A percentile compares a stretch with the other conserved stretches of the same genome.
These are phyloP conservation scores for Raphanus sativus DNA, from an alignment of 345 rosid genomes.

Conservation along the genomic window DNA sequence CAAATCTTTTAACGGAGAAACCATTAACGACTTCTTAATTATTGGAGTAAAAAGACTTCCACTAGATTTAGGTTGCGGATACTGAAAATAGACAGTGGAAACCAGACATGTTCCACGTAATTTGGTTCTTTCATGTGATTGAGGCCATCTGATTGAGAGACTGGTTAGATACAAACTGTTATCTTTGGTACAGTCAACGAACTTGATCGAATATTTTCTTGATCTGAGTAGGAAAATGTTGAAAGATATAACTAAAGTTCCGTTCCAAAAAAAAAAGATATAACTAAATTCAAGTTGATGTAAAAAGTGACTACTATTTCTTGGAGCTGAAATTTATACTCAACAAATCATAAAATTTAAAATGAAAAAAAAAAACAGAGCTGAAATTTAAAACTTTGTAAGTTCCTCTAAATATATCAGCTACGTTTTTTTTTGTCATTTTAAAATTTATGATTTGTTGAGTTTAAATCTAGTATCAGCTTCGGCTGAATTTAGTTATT, in stretches of 20 bases:
- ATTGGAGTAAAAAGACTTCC: not conserved
- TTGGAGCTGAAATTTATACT: too few species aligned
- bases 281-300: too few species aligned
- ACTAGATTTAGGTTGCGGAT: not conserved
- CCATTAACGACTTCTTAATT: not conserved
- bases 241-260: constrained; percentile 48
- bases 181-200: constrained; percentile 88
- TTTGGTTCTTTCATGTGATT: not conserved
- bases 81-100: not conserved
- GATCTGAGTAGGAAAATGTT: constrained; percentile 73
- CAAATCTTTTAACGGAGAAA: not conserved
- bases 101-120: not conserved
- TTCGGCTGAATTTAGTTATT: not conserved
- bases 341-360: too few species aligned
- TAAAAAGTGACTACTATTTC: too few species aligned
- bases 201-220: constrained; percentile 78
- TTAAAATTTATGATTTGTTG: not conserved
- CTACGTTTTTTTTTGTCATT: not conserved
- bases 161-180: constrained; percentile 83
- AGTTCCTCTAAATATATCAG: too few species aligned
- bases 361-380: too few species aligned
- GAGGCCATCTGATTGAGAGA: constrained; percentile 57
- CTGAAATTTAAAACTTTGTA: too few species aligned
- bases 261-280: too few species aligned
- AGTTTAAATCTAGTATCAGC: not conserved